Evolutionary conservation across 2,329 filamentous ascomycete genomes (phyloP), one percentile per base, ranked within the genome.

Genomic region (Botrytis paeoniae): DNA sequence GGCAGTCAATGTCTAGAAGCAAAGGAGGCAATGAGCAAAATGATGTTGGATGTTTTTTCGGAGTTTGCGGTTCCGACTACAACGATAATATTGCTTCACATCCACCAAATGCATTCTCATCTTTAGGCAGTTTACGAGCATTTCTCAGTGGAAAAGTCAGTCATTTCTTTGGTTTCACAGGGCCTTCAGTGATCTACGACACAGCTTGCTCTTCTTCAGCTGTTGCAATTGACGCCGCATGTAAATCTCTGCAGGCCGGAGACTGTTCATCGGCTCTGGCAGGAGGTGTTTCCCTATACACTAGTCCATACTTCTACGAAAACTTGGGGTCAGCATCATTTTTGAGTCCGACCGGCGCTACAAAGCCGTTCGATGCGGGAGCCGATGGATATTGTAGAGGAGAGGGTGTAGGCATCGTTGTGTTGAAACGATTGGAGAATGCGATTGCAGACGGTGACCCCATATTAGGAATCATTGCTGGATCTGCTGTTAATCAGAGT

Each of bases 381-480:
- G 48, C 48, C 25, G 48, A 54, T 54, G 48, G 48, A 7, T 54
- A 54, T 16, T 54, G 48, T n/a, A 54, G 48, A 54, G 48, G 48
- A 51, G 48, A 54, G 12, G 48, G 48, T 16, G 48, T 54, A 5
- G 48, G 48, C n/a, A n/a, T 54, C 4, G 48, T 54, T 54, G 25
- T 54, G 12, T n/a, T 54, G 25, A 54, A 54, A 54, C 48, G 48
- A 54, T 54, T 54, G 12, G 25, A 54, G 48, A 54, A n/a, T 45
- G 85, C 85, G 1, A 76, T 91, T 12, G 81, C 82, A 25, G 86
- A 89, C 75, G 87, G 87, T 29, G 88, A 92, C 77, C 85, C 85
- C 0, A 87, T 89, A 72, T 83, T 86, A 10, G 86, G 85, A 14
- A 83, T 89, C 29, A 86, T 90, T 72, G 83, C 86, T 25, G 86